These are phyloP conservation scores for Mycena rosella DNA, from an alignment of 768 basidiomycete species.

Conservation along the genomic window DNA sequence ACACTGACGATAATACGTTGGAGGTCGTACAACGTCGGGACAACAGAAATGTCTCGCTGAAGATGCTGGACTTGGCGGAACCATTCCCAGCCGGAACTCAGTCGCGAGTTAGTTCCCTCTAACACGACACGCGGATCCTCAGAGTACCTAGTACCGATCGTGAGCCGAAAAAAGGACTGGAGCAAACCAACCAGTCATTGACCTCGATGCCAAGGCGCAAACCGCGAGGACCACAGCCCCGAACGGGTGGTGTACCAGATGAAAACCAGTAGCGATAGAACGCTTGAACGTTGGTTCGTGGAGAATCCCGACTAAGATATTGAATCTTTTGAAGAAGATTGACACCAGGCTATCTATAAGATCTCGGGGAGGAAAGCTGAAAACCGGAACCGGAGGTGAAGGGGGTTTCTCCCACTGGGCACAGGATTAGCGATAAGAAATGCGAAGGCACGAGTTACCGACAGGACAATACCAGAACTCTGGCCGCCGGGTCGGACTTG, in stretches of 20 bases:
- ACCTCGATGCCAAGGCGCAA: slow-evolving; percentile 52
- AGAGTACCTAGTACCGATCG: slow-evolving; percentile 44
- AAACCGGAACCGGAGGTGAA: slow-evolving; percentile 2
- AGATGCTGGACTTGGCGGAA: slow-evolving; percentile 20
- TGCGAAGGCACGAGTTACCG: slow-evolving; percentile 5
- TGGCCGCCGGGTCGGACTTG: slow-evolving; percentile 21
- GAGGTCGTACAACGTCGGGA: slow-evolving; percentile 20
- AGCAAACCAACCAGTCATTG: slow-evolving; percentile 35
- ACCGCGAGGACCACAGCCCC: slow-evolving; percentile 61
- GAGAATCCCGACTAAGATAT: slow-evolving; percentile 58
- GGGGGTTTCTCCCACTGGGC: slow-evolving; percentile 26
- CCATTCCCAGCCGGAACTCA: slow-evolving; percentile 44
- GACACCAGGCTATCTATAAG: slow-evolving; percentile 59
- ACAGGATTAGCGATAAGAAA: neutral
- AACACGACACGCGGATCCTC: slow-evolving; percentile 58
- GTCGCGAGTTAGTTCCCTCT: slow-evolving; percentile 36
- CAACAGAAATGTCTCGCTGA: slow-evolving; percentile 33
- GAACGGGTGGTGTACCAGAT: slow-evolving; percentile 56
- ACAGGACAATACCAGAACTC: slow-evolving; percentile 45
- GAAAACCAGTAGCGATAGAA: slow-evolving; percentile 50
- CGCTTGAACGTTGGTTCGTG: slow-evolving; percentile 64
- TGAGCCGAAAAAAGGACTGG: neutral
- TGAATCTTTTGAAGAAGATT: slow-evolving; percentile 59
- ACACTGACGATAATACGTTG: slow-evolving; percentile 23
- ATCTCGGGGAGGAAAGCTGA: slow-evolving; percentile 48